Evolutionary conservation across 495 filamentous ascomycete species (phyloP).

Genomic region (Physcia stellaris): DNA sequence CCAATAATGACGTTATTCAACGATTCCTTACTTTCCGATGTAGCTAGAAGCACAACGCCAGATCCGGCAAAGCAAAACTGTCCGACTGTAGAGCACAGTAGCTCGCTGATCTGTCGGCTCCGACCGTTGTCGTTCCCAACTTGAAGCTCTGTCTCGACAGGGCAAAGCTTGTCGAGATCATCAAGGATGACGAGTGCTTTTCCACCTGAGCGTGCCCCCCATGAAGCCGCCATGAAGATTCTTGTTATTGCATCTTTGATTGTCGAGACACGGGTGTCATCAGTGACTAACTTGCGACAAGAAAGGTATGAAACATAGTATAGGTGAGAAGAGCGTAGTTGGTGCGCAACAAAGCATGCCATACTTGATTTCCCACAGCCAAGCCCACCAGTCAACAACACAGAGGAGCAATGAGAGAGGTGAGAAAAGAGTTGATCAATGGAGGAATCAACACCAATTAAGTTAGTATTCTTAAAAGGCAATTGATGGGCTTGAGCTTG

Average conservation of each 20-base stretch:
- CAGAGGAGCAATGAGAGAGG: conserved; percentile 72
- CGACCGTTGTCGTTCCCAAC: conserved; percentile 84
- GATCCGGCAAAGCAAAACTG: conserved; percentile 66
- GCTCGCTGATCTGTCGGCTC: conserved; percentile 82
- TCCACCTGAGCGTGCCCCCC: conserved; percentile 76
- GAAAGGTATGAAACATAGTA: conserved; percentile 72
- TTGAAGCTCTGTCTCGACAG: conserved; percentile 81
- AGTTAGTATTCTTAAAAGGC: conserved; percentile 35
- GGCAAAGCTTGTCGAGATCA: conserved; percentile 84
- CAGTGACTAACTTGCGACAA: conserved; percentile 70
- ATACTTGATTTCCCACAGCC: conserved; percentile 82
- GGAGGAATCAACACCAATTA: conserved; percentile 76
- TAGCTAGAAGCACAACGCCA: conserved; percentile 77
- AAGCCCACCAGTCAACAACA: conserved; percentile 74
- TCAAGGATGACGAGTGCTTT: conserved; percentile 75
- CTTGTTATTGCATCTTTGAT: conserved; percentile 79
- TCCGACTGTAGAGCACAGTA: conserved; percentile 66
- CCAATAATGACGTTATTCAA: conserved; percentile 68
- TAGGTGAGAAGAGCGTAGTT: conserved; percentile 48
- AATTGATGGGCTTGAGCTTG: conserved; percentile 38
- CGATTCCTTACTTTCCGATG: conserved; percentile 81
- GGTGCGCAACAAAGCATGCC: conserved; percentile 48
- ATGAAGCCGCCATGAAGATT: conserved; percentile 75
- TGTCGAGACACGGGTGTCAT: conserved; percentile 73
- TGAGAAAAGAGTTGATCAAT: conserved; percentile 56